phyloP scores from a whole-genome alignment of 2,329 filamentous ascomycete genomes.

The Cordyceps fumosorosea region DNA sequence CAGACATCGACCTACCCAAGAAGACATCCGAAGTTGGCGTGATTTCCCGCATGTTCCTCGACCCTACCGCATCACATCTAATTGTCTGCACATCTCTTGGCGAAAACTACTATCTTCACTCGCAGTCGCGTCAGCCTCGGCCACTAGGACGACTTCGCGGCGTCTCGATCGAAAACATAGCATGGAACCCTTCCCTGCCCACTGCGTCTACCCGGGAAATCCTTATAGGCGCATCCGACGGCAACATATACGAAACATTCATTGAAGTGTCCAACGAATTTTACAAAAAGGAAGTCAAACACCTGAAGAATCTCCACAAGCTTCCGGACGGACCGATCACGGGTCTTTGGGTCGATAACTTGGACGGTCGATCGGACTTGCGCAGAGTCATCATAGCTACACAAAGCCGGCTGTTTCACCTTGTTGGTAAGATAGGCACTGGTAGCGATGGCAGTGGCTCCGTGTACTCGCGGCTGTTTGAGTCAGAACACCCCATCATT shows the following conservation, averaged over 20 bases:
- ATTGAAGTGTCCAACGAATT: slow-evolving; percentile 94
- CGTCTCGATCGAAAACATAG: slow-evolving; percentile 79
- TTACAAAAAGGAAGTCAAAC: slow-evolving; percentile 91
- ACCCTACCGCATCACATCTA: slow-evolving; percentile 91
- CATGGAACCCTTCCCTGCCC: slow-evolving; percentile 90
- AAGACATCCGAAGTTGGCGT: slow-evolving; percentile 85
- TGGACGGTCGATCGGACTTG: slow-evolving; percentile 62
- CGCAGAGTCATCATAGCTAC: slow-evolving; percentile 77
- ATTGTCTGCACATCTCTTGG: slow-evolving; percentile 85
- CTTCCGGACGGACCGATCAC: slow-evolving; percentile 76
- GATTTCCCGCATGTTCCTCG: slow-evolving; percentile 93
- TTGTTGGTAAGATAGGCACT: slow-evolving; percentile 69
- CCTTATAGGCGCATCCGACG: slow-evolving; percentile 82
- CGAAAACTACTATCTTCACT: slow-evolving; percentile 97
- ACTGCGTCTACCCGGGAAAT: slow-evolving; percentile 95
- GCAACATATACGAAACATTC: slow-evolving; percentile 89
- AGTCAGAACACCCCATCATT: slow-evolving; percentile 71
- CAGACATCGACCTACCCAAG: slow-evolving; percentile 95
- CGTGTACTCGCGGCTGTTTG: slow-evolving; percentile 82
- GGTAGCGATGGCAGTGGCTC: slow-evolving; percentile 75
- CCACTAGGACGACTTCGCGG: slow-evolving; percentile 75
- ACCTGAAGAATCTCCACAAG: slow-evolving; percentile 77
- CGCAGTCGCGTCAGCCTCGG: slow-evolving; percentile 83
- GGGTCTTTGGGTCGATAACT: slow-evolving; percentile 75
- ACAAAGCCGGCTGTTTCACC: slow-evolving; percentile 69